Evolutionary conservation across 768 basidiomycete species (phyloP), one percentile per base, ranked within the genome.

Genomic region (Suillus hirtellus): DNA sequence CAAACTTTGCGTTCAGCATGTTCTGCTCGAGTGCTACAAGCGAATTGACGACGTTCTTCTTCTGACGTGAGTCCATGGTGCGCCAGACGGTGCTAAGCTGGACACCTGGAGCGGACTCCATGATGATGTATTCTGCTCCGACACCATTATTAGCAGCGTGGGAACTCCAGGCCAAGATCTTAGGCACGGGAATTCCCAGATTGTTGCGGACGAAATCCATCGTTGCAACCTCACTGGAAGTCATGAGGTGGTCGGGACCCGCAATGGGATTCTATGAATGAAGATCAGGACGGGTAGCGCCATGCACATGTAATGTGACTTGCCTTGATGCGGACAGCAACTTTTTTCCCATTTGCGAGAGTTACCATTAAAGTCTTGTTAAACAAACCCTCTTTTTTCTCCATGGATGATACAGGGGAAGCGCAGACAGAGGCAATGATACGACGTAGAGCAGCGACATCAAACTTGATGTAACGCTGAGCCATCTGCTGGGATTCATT

Each of bases 171-270:
- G 71, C 67, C 43, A 74, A 60, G 11, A 78, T 70, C 34, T 68
- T 67, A 17, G 77, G 75, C 12, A 71, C 69, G 0, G 71, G 75
- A 19, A 78, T 52, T 31, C 65, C 64, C 11, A 77, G 70, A 21
- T 66, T 63, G 31, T 67, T 63, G 15, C 72, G 72, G 17, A 65
- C 65, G 61, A 69, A 77, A 42, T 76, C 68, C 69, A 77, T 70
- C 0, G 76, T 78, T 19, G 77, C 77, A 4, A 76, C 77, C 60
- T 77, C 77, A 59, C 76, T 77, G 15, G 77, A 76, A 27, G 73
- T 76, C 17, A 63, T 63, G 46, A 72, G 65, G 62, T 69, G 71
- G 6, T 64, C 59, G 4, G 71, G 71, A n/a, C 77, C 74, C 31
- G 72, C 70, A 37, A 76, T 61, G 11, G 71, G 69, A 62, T 60